phyloP scores from a whole-genome alignment of 2,329 filamentous ascomycete species.

The Fusarium algeriense region DNA sequence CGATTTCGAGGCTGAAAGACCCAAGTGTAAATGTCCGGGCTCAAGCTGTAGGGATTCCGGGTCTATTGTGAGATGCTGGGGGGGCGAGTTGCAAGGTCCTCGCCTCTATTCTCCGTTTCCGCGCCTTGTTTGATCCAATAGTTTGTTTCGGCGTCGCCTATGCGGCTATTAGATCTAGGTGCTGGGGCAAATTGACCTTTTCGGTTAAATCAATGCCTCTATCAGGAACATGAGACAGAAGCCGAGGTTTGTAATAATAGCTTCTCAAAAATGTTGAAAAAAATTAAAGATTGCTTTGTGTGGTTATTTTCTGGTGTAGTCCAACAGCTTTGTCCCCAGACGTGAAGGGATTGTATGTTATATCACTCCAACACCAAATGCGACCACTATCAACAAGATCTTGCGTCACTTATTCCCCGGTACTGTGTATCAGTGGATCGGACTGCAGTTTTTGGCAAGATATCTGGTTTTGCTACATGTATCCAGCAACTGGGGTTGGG shows the following conservation, averaged over 20 bases:
- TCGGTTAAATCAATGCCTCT: background rate
- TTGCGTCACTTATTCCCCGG: slow-evolving; percentile 31
- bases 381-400: background rate
- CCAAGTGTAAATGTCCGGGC: background rate
- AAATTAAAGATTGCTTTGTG: too few relatives aligned
- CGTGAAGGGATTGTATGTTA: slow-evolving; percentile 7
- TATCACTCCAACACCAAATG: slow-evolving; percentile 9
- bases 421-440: slow-evolving; percentile 1
- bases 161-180: background rate
- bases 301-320: background rate
- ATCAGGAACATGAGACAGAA: background rate
- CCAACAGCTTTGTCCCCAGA: background rate
- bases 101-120: background rate
- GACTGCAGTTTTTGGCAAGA: background rate
- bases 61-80: background rate
- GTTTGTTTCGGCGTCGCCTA: slow-evolving; percentile 11
- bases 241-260: background rate
- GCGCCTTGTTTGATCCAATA: slow-evolving; percentile 2
- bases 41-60: background rate
- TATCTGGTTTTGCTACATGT: background rate
- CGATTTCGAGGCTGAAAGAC: background rate
- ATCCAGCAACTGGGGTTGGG: background rate
- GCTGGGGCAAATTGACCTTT: background rate
- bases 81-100: slow-evolving; percentile 13
- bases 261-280: background rate